Evolutionary conservation across 108 stramenopile species (phyloP), one percentile per base, ranked within the genome.

Genomic region (Skeletonema marinoi): DNA sequence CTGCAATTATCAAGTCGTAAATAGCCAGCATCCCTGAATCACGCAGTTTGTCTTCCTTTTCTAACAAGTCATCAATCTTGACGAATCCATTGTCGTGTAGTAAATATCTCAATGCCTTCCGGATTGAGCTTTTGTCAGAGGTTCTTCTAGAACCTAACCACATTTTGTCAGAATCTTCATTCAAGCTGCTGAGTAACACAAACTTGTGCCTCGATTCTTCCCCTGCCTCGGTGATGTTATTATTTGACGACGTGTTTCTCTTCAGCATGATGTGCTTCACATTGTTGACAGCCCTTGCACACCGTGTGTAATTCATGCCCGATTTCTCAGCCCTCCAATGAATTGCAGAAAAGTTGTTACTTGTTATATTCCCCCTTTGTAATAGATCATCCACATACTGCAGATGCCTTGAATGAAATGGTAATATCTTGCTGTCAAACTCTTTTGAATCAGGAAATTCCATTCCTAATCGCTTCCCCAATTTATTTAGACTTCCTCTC

Each of bases 1-100:
- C 56, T 32, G 32, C 48, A 59, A 68, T 30, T 1, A 68, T 68
- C 66, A 68, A 58, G 56, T 68, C 66, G 21, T 58, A 68, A 9
- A 68, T 29, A 5, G 66, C 66, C 13, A 68, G 51, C 54, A 68
- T 51, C 25, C 66, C 66, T 25, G 66, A 19, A 54, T 54, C 51
- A 54, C 7, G 1, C 0, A 54, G 6, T 54, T 54, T 19, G 17
- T 54, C 6, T 25, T 21, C 51, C 4, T 21, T 25, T 6, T 6
- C 19, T 21, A 54, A 54, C 6, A 54, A 8, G 51, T 25, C 6
- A 29, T 68, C 66, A 54, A 58, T 58, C 32, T 32, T 32, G 35
- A 63, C 33, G n/a, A 68, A 32, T 16, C 56, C 66, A 30, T 54
- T 59, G 51, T 58, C 32, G 51, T 25, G 66, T 17, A 54, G 66